Percentiles rank a stretch among this genome's conserved stretches.
Evolutionary conservation across 805 yeast genomes (phyloP).

Genomic region (Nakazawaea ishiwadae): DNA sequence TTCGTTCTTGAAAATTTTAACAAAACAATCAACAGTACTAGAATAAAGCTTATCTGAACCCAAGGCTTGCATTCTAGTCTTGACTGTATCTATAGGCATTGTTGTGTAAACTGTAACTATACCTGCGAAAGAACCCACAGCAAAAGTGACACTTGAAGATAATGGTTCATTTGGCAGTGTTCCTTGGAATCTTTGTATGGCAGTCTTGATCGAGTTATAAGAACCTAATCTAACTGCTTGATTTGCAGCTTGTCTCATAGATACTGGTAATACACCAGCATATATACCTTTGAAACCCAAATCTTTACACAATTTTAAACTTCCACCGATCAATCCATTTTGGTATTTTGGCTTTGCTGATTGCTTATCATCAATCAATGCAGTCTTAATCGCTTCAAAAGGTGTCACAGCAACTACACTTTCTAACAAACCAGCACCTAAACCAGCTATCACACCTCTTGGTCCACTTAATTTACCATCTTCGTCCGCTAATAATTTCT

Average conservation of each 20-base stretch:
- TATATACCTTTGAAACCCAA: conserved; percentile 81
- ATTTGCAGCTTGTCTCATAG: conserved; percentile 93
- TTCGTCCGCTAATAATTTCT: conserved; percentile 69
- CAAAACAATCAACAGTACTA: conserved; percentile 80
- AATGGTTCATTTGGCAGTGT: conserved; percentile 70
- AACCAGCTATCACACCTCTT: conserved; percentile 92
- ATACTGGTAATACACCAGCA: conserved; percentile 87
- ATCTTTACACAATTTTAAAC: conserved; percentile 63
- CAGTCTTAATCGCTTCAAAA: conserved; percentile 94
- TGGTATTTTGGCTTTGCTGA: conserved; percentile 73
- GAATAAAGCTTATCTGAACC: conserved; percentile 68
- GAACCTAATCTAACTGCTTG: conserved; percentile 93
- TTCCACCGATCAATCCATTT: conserved; percentile 53
- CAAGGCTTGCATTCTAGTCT: conserved; percentile 94
- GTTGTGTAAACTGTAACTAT: conserved; percentile 86
- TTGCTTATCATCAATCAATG: conserved; percentile 90
- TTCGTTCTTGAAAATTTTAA: conserved; percentile 74
- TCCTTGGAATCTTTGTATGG: conserved; percentile 65
- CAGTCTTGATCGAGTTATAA: conserved; percentile 79
- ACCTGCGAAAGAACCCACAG: conserved; percentile 89
- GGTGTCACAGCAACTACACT: conserved; percentile 94
- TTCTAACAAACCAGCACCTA: conserved; percentile 94
- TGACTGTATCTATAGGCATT: conserved; percentile 94
- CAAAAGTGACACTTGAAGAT: conserved; percentile 74
- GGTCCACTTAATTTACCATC: conserved; percentile 87